A percentile compares a stretch with the other conserved stretches of the same genome.
phyloP scores from a whole-genome alignment of 768 basidiomycete species.

The Naganishia randhawae region DNA sequence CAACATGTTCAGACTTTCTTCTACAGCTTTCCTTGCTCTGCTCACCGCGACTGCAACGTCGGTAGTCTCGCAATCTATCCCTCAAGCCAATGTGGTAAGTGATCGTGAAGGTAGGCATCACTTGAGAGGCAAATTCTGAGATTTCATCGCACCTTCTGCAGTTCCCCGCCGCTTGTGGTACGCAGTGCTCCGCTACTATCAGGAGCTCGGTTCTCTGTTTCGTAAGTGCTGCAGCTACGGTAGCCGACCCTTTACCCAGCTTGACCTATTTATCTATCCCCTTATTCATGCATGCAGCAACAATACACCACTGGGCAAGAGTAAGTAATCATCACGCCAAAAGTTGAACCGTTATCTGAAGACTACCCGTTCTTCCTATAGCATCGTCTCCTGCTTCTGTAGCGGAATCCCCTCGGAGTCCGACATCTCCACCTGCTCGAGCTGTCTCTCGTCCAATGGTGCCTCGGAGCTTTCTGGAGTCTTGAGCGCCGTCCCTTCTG shows the following conservation, averaged over 20 bases:
- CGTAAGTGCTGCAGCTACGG: slow-evolving; percentile 40
- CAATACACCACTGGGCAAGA: slow-evolving; percentile 31
- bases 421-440: slow-evolving; percentile 41
- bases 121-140: background rate
- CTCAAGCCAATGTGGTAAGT: background rate
- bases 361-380: background rate
- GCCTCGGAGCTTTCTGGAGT: slow-evolving; percentile 34
- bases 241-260: too few species aligned
- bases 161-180: slow-evolving; percentile 44
- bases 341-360: too few species aligned
- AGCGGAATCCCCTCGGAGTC: slow-evolving; percentile 37
- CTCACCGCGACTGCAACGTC: slow-evolving; percentile 3
- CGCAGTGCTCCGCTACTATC: slow-evolving; percentile 39
- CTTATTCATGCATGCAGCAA: slow-evolving; percentile 21
- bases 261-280: background rate
- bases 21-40: background rate
- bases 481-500: slow-evolving; percentile 5
- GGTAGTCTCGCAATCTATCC: slow-evolving; percentile 9
- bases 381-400: slow-evolving; percentile 49
- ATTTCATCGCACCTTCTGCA: background rate
- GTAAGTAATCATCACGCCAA: too few species aligned
- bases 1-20: slow-evolving; percentile 21
- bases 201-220: slow-evolving; percentile 41
- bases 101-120: background rate
- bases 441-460: slow-evolving; percentile 43